Percentiles rank a stretch among this genome's conserved stretches.
These are phyloP conservation scores for Tetracladium setigerum DNA, from an alignment of 495 filamentous ascomycete species.

Conservation along the genomic window DNA sequence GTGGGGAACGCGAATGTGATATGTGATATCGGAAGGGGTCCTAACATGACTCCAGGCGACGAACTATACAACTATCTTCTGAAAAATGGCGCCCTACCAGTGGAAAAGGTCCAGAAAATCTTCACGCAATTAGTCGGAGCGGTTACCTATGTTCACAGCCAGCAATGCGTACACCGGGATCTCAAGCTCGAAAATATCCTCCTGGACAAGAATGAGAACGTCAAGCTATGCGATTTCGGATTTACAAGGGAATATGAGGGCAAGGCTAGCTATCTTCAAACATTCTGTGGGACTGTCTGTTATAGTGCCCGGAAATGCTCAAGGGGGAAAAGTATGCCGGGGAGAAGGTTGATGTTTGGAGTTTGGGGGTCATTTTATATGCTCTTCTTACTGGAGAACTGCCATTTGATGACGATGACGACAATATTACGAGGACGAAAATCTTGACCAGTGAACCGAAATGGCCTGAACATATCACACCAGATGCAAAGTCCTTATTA, in stretches of 20 bases:
- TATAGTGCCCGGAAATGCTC: conserved; percentile 98
- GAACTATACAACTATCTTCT: conserved; percentile 95
- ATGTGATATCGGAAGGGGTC: conserved; percentile 18
- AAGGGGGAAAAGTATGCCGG: conserved; percentile 97
- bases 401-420: conserved; percentile 93
- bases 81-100: conserved; percentile 72
- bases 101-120: conserved; percentile 87
- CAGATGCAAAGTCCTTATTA: conserved; percentile 69
- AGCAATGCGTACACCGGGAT: conserved; percentile 93
- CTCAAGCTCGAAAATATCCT: conserved; percentile 96
- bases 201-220: conserved; percentile 93
- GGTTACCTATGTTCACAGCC: conserved; percentile 90
- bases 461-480: conserved; percentile 72
- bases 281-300: conserved; percentile 95
- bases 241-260: conserved; percentile 97
- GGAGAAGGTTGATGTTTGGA: conserved; percentile 98
- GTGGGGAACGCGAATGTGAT: conserved; percentile 14
- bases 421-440: conserved; percentile 71
- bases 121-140: conserved; percentile 95
- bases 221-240: conserved; percentile 98
- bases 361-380: conserved; percentile 91
- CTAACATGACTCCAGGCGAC: conserved; percentile 53
- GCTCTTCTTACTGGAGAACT: conserved; percentile 87
- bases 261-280: conserved; percentile 90
- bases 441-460: conserved; percentile 79